Evolutionary conservation across 2,329 filamentous ascomycete genomes (phyloP).

Genomic region (Epichloe festucae): DNA sequence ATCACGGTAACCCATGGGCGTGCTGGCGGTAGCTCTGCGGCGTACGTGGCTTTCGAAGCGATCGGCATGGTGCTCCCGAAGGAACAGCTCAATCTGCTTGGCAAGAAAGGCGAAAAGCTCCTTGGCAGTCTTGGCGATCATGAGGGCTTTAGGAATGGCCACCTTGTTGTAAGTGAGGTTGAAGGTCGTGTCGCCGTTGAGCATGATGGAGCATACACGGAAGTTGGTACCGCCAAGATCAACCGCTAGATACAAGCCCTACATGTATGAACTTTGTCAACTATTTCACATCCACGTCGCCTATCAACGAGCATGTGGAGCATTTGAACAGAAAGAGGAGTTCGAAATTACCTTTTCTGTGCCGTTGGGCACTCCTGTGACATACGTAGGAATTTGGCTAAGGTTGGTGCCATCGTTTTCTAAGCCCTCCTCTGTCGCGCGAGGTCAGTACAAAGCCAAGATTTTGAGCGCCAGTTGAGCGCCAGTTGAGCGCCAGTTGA

Average conservation of each 20-base stretch:
- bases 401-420: slow-evolving; percentile 64
- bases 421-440: slow-evolving; percentile 59
- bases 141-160: slow-evolving; percentile 76
- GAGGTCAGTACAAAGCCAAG: neutral
- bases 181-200: slow-evolving; percentile 93
- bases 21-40: slow-evolving; percentile 48
- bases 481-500: neutral
- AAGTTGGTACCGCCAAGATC: slow-evolving; percentile 98
- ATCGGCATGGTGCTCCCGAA: slow-evolving; percentile 76
- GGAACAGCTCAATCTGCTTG: slow-evolving; percentile 80
- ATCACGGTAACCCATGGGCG: slow-evolving; percentile 46
- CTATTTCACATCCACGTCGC: neutral
- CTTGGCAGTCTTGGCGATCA: slow-evolving; percentile 74
- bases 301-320: neutral
- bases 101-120: slow-evolving; percentile 90
- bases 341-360: slow-evolving; percentile 62
- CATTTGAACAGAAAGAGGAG: neutral
- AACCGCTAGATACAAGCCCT: slow-evolving; percentile 92
- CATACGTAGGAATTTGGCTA: slow-evolving; percentile 95
- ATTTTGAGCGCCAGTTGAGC: neutral
- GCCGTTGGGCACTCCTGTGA: slow-evolving; percentile 89
- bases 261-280: slow-evolving; percentile 2
- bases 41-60: slow-evolving; percentile 63
- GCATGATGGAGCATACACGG: slow-evolving; percentile 85
- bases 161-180: slow-evolving; percentile 88